Conservation (phyloP, 345 rosid species). For the Salix koriyanagi region DNA sequence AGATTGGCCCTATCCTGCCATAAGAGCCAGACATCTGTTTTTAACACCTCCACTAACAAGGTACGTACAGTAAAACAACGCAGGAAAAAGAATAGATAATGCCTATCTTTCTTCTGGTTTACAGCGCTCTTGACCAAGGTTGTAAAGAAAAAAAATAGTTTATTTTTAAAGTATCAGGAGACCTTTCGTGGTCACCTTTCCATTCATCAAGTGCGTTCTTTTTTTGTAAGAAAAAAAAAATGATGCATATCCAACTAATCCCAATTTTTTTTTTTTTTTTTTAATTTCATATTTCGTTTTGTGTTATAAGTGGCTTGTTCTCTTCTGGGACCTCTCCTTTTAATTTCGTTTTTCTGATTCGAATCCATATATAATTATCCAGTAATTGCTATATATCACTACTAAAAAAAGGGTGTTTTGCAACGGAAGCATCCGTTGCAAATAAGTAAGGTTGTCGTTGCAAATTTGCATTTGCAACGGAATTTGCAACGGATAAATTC, state of each 20-base stretch:
- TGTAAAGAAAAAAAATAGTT: neutral
- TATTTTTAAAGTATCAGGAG: neutral
- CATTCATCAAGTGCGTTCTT: conserved; percentile 5
- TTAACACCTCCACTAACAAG: neutral
- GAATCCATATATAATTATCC: conserved; percentile 22
- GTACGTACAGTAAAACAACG: no score
- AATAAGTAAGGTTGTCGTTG: no score
- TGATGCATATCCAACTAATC: conserved; percentile 26
- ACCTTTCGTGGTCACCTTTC: conserved; percentile 28
- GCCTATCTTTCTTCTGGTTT: neutral
- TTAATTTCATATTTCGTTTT: neutral
- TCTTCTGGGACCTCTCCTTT: neutral
- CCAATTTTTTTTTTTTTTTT: neutral
- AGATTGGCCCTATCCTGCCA: neutral
- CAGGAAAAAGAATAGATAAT: neutral
- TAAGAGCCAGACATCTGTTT: neutral
- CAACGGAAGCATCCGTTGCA: no score
- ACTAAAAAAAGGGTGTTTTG: no score
- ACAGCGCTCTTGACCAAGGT: neutral
- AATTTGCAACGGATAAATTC: no score
- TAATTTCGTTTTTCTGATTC: neutral
- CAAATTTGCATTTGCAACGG: no score
- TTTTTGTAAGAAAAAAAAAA: neutral
- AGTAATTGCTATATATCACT: conserved; percentile 8
- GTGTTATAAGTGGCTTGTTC: conserved; percentile 8